Evolutionary conservation across 1,139 yeast genomes (phyloP).

Genomic region (Candida tetrigidarum): DNA sequence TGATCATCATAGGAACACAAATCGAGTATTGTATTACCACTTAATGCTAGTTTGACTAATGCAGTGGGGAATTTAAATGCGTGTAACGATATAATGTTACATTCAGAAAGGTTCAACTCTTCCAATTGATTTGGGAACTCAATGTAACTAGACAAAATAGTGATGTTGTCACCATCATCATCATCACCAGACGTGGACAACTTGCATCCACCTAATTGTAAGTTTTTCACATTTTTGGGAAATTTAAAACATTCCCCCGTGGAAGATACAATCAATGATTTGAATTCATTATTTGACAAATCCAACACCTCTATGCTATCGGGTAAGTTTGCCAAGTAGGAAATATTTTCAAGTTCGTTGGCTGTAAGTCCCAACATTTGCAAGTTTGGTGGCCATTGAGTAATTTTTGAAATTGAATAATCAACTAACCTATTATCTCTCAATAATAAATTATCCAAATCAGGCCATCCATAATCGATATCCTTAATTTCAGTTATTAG

Average conservation of each 20-base stretch:
- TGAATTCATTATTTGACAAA: conserved; percentile 19
- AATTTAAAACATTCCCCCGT: conserved; percentile 19
- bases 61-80: conserved; percentile 31
- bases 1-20: conserved; percentile 23
- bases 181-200: conserved; percentile 1
- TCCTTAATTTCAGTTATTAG: conserved; percentile 17
- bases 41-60: conserved; percentile 26
- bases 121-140: conserved; percentile 28
- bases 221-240: conserved; percentile 27
- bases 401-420: conserved; percentile 18
- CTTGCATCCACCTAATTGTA: conserved; percentile 20
- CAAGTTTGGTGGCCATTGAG: conserved; percentile 31
- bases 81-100: conserved; percentile 24
- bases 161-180: neutral
- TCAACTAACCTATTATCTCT: conserved; percentile 28
- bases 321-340: conserved; percentile 25
- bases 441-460: conserved; percentile 29
- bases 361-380: conserved; percentile 27
- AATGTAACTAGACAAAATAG: conserved; percentile 8
- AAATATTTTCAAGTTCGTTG: conserved; percentile 28
- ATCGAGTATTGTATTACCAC: conserved; percentile 24
- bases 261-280: conserved; percentile 11
- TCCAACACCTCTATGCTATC: conserved; percentile 25
- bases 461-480: conserved; percentile 28
- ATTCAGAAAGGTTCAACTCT: conserved; percentile 28